Base-by-base conservation (phyloP, 495 filamentous ascomycete genomes). In the Chaetomidium leptoderma region DNA sequence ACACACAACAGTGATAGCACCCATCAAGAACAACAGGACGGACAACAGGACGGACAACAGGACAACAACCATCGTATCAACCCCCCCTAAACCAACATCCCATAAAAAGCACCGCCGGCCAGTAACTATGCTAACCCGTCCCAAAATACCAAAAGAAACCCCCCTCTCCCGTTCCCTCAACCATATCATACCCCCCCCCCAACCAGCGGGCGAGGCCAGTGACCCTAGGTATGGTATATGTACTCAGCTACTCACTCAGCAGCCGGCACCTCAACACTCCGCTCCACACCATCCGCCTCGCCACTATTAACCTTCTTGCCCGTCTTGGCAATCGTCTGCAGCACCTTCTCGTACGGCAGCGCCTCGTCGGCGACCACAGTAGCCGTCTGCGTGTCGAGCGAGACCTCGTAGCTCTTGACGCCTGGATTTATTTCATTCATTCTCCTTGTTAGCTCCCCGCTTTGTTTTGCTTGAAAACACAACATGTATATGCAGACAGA, bases 261-360 rank as follows among this genome's bases (percentile, higher is more conserved):
- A 11, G 63, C 70, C 2, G 58, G 24, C n/a, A 78, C 53, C 63
- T 76, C 77, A 47, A 82, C 69, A 52, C 74, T 76, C 69, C 72
- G 69, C 51, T 58, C 60, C 59, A 74, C 73, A 40, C 77, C 80
- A 67, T 83, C 80, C 14, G 68, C 86, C 80, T 88, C 82, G 21
- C 83, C 89, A 23, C 74, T 81, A 61, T 85, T 91, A 61, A 98
- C 84, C 65, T 83, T 84, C 83, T 97, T 98, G 30, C 91, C 92
- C 3, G 93, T 97, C 83, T 97, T 97, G 81, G 86, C 85, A 68
- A 98, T 97, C 56, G 84, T 91, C 66, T 83, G 81, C 50, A 96
- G 81, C 43, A 98, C 90, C 24, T 83, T 89, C 51, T 90, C 83
- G 72, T 92, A 96, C 37, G 78, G 72, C 37, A 96, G 75, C 13